Percentiles rank a stretch among this genome's conserved stretches.
Evolutionary conservation across 306 rosid species (phyloP).

Genomic region (Dryas alaskensis): DNA sequence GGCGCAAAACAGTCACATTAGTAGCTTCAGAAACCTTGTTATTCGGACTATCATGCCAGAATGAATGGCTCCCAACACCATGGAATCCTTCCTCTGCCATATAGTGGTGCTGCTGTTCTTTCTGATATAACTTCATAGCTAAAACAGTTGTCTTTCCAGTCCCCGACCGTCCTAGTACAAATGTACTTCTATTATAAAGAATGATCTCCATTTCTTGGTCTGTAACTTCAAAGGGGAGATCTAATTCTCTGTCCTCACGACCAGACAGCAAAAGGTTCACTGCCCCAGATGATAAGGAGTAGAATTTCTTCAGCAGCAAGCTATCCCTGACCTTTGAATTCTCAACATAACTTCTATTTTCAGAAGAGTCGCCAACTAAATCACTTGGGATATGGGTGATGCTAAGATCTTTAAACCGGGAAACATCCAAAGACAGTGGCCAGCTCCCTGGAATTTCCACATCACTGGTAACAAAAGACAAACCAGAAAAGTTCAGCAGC

Average conservation of each 20-base stretch:
- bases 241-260: constrained; percentile 39
- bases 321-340: constrained; percentile 71
- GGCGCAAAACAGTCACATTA: constrained; percentile 36
- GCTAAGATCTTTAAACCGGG: constrained; percentile 35
- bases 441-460: constrained; percentile 57
- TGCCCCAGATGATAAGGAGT: constrained; percentile 43
- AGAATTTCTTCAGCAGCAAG: constrained; percentile 67
- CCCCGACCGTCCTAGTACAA: constrained; percentile 73
- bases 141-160: constrained; percentile 77
- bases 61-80: constrained; percentile 13
- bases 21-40: constrained; percentile 15
- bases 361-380: constrained; percentile 23
- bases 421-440: constrained; percentile 37
- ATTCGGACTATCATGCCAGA: no score
- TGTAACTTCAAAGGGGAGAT: constrained; percentile 67
- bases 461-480: constrained; percentile 25
- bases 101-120: constrained; percentile 44
- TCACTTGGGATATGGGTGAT: constrained; percentile 27
- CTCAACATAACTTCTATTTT: constrained; percentile 55
- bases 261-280: constrained; percentile 58
- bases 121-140: constrained; percentile 61
- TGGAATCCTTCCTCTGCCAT: constrained; percentile 29
- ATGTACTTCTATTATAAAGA: constrained; percentile 48
- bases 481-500: background rate
- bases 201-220: constrained; percentile 59